A percentile compares a stretch with the other conserved stretches of the same genome.
Evolutionary conservation across 805 yeast genomes (phyloP).

Genomic region (Candida wancherniae): DNA sequence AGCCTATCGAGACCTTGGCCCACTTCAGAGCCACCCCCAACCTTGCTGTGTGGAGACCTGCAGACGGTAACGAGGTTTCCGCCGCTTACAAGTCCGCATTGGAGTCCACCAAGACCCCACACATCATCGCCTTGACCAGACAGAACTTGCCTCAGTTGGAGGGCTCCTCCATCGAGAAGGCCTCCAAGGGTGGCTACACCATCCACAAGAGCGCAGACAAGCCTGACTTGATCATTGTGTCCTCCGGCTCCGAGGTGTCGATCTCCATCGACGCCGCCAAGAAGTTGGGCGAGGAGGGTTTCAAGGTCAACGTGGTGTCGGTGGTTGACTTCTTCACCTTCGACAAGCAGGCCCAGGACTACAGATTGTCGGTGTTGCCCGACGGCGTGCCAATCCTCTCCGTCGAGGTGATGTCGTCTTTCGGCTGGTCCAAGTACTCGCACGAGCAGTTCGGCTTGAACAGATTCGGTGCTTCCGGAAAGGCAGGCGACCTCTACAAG

Average conservation of each 20-base stretch:
- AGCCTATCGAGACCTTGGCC: conserved; percentile 85
- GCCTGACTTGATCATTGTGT: conserved; percentile 66
- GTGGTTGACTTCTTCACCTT: conserved; percentile 91
- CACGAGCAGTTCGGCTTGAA: conserved; percentile 95
- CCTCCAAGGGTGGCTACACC: conserved; percentile 92
- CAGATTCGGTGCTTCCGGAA: conserved; percentile 96
- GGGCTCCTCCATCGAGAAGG: conserved; percentile 88
- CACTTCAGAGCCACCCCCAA: conserved; percentile 84
- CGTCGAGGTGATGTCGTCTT: conserved; percentile 86
- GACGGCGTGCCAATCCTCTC: conserved; percentile 91
- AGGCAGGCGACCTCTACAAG: conserved; percentile 76
- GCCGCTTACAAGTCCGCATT: conserved; percentile 74
- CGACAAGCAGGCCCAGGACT: conserved; percentile 75
- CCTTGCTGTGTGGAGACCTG: conserved; percentile 85
- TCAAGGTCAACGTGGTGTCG: conserved; percentile 80
- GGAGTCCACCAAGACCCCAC: conserved; percentile 60
- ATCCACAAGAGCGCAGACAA: conserved; percentile 42
- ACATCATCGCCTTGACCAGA: conserved; percentile 74
- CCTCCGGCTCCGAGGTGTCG: conserved; percentile 94
- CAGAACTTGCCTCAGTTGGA: conserved; percentile 89
- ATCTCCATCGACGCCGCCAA: conserved; percentile 80
- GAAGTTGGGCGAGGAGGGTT: conserved; percentile 58
- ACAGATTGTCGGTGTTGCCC: conserved; percentile 84
- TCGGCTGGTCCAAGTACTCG: conserved; percentile 92
- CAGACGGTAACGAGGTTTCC: conserved; percentile 85